Evolutionary conservation across 2,329 filamentous ascomycete genomes (phyloP), one percentile per base, ranked within the genome.

Genomic region (Graphium sp.): DNA sequence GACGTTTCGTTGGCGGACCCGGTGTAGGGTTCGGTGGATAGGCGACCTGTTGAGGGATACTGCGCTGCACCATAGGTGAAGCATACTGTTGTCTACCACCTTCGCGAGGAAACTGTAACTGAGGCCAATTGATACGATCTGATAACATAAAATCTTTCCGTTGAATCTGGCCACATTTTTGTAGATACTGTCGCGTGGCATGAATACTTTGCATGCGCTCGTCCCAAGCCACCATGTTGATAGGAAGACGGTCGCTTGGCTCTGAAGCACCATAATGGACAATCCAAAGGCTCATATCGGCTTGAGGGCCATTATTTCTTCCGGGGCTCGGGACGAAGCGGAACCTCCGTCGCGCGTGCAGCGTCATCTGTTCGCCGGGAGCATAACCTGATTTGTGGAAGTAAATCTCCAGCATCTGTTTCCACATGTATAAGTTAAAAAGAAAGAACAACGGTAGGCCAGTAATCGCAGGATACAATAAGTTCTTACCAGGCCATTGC

Each of bases 111-210:
- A 81, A 71, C 24, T 71, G 71, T 34, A 95, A 77, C 15, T 74
- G 74, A 4, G 89, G 87, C 85, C 87, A 95, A 53, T 83, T 91
- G 38, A 73, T 66, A 22, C 82, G 73, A 51, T 95, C 89, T 28
- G 80, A 74, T 13, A 95, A 64, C 75, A 94, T 91, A 46, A 95
- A 95, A 43, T 94, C 84, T 46, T 93, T 92, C 40, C 83, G 76
- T 32, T 76, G 68, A 24, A 93, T 74, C 41, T 85, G 79, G 6
- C 84, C 87, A 38, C 81, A 78, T 31, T 62, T 66, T 52, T 78
- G 74, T 53, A 60, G 80, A 49, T 59, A 78, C 49, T 53, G 62
- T 42, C 71, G 61, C 31, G 72, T 67, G 33, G 65, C 61, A 47
- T 83, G 60, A 11, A 66, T 61, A 26, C 58, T 50, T 34, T 74